These are phyloP conservation scores for Skeletonema costatum DNA, from an alignment of 108 stramenopile genomes.

Conservation along the genomic window DNA sequence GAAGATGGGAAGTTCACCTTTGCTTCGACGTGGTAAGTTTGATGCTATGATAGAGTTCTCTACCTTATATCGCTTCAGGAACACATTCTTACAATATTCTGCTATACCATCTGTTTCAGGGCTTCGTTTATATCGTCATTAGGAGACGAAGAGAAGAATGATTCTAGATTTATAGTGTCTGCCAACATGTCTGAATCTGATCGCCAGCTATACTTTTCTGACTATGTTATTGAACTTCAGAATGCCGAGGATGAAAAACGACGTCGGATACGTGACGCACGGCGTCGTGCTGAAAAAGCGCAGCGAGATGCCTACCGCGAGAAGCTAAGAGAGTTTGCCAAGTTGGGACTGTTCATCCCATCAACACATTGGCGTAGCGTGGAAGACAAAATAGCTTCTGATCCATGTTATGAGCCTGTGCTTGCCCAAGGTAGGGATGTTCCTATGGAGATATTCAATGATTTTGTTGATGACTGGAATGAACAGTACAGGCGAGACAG, in stretches of 20 bases:
- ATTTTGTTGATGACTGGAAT: conserved; percentile 79
- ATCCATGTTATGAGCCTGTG: conserved; percentile 57
- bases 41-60: neutral
- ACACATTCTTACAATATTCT: neutral
- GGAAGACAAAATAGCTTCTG: conserved; percentile 51
- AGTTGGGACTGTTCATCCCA: conserved; percentile 55
- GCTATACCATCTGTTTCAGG: conserved; percentile 10
- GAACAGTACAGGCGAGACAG: conserved; percentile 65
- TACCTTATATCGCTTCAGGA: neutral
- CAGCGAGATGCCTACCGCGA: conserved; percentile 73
- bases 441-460: conserved; percentile 77
- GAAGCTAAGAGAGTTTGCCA: conserved; percentile 49
- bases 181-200: conserved; percentile 62
- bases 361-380: conserved; percentile 60
- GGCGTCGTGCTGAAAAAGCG: conserved; percentile 74
- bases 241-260: conserved; percentile 80
- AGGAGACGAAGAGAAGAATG: conserved; percentile 44
- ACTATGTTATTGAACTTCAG: conserved; percentile 77
- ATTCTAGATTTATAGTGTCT: conserved; percentile 63
- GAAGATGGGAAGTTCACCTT: conserved; percentile 71
- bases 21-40: conserved; percentile 73
- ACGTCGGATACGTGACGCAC: conserved; percentile 74
- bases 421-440: conserved; percentile 66
- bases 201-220: conserved; percentile 76
- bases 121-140: conserved; percentile 60